These are phyloP conservation scores for Phytophthora megakarya DNA, from an alignment of 352 stramenopile genomes.

Conservation along the genomic window DNA sequence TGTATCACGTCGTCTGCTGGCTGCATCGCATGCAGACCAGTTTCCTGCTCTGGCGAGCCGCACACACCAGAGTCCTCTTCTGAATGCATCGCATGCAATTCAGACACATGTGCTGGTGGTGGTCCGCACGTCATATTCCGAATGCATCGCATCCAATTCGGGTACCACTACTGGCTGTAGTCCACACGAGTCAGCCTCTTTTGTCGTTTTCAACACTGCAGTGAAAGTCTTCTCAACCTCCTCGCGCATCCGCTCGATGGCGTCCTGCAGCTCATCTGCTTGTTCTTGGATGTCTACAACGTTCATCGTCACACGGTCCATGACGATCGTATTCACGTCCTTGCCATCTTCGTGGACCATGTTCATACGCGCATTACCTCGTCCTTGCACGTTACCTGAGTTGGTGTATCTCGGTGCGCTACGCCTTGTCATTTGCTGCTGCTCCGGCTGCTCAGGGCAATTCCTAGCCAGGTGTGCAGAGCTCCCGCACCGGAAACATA, in stretches of 20 bases:
- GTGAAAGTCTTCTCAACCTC: neutral
- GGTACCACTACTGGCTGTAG: too few species aligned
- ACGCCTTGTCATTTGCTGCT: neutral
- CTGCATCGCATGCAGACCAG: neutral
- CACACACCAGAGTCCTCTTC: neutral
- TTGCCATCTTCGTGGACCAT: too few species aligned
- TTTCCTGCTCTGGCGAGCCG: slow-evolving; percentile 2
- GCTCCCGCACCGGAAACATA: too few species aligned
- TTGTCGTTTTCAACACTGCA: too few species aligned
- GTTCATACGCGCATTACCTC: slow-evolving; percentile 1
- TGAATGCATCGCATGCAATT: slow-evolving; percentile 4
- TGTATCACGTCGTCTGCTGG: slow-evolving; percentile 3
- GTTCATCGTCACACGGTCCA: slow-evolving; percentile 7
- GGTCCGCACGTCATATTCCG: neutral
- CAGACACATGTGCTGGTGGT: neutral
- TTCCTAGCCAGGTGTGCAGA: too few species aligned
- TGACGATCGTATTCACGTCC: slow-evolving; percentile 1
- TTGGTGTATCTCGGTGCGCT: slow-evolving; percentile 1
- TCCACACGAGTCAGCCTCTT: too few species aligned
- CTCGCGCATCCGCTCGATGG: neutral
- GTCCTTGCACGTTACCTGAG: neutral
- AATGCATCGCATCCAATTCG: too few species aligned
- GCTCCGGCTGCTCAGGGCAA: too few species aligned
- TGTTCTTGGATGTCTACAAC: slow-evolving; percentile 6
- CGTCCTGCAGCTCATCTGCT: slow-evolving; percentile 2